These are phyloP conservation scores for Pseudogymnoascus sp. DNA, from an alignment of 2,329 filamentous ascomycete species.

Conservation along the genomic window DNA sequence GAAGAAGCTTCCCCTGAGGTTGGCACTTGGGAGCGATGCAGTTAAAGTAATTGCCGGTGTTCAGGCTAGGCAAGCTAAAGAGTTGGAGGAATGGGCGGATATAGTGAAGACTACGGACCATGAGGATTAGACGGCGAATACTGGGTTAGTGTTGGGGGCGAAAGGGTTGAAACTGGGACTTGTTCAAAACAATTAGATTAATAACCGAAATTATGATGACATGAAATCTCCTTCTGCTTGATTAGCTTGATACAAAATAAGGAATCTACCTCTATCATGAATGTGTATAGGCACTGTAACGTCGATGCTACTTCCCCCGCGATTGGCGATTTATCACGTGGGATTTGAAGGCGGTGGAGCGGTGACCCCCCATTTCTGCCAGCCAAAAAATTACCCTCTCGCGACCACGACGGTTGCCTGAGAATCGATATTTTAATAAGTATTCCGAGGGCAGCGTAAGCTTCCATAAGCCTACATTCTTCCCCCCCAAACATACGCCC, in stretches of 20 bases:
- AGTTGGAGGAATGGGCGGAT: constrained; percentile 20
- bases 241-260: neutral
- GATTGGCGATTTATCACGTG: neutral
- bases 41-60: constrained; percentile 28
- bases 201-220: neutral
- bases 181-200: neutral
- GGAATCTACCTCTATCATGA: neutral
- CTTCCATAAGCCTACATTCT: neutral
- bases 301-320: neutral
- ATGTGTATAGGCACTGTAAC: neutral
- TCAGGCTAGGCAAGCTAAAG: constrained; percentile 18
- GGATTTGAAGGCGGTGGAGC: neutral
- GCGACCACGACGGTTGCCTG: neutral
- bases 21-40: constrained; percentile 34
- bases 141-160: neutral
- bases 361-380: constrained; percentile 9
- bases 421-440: neutral
- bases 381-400: neutral
- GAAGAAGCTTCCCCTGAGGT: constrained; percentile 28
- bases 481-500: neutral
- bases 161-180: neutral
- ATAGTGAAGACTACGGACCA: constrained; percentile 21
- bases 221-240: neutral
- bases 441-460: neutral
- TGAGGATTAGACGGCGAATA: neutral